These are phyloP conservation scores for Lithohypha guttulata DNA, from an alignment of 2,329 filamentous ascomycete species.

Conservation along the genomic window DNA sequence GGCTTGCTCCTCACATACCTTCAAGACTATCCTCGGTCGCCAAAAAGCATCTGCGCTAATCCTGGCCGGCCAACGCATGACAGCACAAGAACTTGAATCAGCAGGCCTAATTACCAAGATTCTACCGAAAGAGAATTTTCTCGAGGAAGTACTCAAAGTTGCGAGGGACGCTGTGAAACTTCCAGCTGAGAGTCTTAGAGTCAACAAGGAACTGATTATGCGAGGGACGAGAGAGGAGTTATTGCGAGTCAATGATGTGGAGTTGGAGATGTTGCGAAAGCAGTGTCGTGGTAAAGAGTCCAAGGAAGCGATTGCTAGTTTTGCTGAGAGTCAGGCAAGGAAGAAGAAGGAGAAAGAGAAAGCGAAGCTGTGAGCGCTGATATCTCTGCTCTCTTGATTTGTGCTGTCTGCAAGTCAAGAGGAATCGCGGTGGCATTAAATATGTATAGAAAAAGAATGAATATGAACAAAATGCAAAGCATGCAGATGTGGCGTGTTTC, in stretches of 20 bases:
- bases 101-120: conserved; percentile 14
- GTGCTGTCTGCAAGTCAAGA: too few species aligned
- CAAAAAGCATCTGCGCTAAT: conserved; percentile 13
- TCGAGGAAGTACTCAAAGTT: conserved; percentile 10
- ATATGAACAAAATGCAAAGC: too few species aligned
- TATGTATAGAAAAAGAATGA: too few species aligned
- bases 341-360: conserved; percentile 8
- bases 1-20: conserved; percentile 55
- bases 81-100: conserved; percentile 9
- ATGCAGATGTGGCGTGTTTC: too few species aligned
- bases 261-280: conserved; percentile 6
- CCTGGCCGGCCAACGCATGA: conserved; percentile 11
- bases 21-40: conserved; percentile 11
- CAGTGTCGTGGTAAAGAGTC: conserved; percentile 4
- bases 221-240: conserved; percentile 8
- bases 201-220: conserved; percentile 13
- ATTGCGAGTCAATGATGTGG: conserved; percentile 11
- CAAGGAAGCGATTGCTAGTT: conserved; percentile 4
- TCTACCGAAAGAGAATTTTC: conserved; percentile 8
- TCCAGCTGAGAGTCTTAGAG: conserved; percentile 7
- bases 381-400: too few species aligned
- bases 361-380: conserved; percentile 1
- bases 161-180: conserved; percentile 11
- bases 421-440: too few species aligned
- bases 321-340: conserved; percentile 5